Evolutionary conservation across 169 alveolate species (phyloP).

Genomic region (Cryptosporidium bovis): DNA sequence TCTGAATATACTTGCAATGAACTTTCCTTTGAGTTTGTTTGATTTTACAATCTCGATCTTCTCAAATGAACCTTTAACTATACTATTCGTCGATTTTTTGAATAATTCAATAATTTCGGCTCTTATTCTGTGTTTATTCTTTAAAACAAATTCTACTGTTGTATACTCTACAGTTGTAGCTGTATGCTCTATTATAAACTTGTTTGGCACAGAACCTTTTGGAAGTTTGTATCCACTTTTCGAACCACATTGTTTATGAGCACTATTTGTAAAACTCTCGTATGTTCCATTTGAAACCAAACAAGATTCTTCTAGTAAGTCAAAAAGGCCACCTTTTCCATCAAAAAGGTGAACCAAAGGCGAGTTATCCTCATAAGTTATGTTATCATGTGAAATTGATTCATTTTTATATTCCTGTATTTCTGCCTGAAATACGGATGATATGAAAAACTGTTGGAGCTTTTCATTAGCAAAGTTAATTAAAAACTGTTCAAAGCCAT

Average conservation of each 20-base stretch:
- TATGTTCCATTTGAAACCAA: constrained; percentile 78
- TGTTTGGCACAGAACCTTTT: constrained; percentile 75
- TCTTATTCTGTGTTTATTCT: constrained; percentile 78
- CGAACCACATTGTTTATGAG: constrained; percentile 75
- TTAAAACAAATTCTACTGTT: constrained; percentile 77
- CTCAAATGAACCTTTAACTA: constrained; percentile 70
- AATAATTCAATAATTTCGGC: constrained; percentile 72
- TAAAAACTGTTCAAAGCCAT: constrained; percentile 97
- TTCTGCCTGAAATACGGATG: constrained; percentile 92
- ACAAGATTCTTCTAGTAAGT: constrained; percentile 78
- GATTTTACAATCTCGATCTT: constrained; percentile 77
- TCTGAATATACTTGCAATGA: constrained; percentile 78
- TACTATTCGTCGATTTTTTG: constrained; percentile 67
- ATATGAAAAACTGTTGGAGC: constrained; percentile 93
- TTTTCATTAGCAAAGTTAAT: constrained; percentile 98
- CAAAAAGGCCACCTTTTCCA: constrained; percentile 78
- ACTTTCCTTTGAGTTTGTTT: constrained; percentile 78
- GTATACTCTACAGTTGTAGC: constrained; percentile 79
- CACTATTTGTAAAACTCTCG: constrained; percentile 76
- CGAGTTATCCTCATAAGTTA: constrained; percentile 70
- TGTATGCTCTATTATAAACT: constrained; percentile 75
- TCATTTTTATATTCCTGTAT: constrained; percentile 87
- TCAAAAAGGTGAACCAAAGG: constrained; percentile 51
- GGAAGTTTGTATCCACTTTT: constrained; percentile 75
- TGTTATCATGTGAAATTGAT: constrained; percentile 60